Evolutionary conservation across 2,329 filamentous ascomycete genomes (phyloP).

Genomic region (Hypocreales sp.): DNA sequence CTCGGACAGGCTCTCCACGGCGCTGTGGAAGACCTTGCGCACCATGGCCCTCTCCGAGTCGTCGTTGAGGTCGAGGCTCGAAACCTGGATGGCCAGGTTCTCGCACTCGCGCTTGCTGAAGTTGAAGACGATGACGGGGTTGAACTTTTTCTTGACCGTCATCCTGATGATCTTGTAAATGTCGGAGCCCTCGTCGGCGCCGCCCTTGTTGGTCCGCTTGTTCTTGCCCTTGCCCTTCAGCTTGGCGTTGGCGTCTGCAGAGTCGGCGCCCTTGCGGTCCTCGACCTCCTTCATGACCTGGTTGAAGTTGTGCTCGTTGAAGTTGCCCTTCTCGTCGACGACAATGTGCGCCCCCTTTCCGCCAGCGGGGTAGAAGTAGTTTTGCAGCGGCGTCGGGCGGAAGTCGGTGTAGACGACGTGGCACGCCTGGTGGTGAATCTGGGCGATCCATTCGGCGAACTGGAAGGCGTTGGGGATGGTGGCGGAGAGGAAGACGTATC

Average conservation of each 20-base stretch:
- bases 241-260: conserved; percentile 63
- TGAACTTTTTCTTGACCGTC: conserved; percentile 96
- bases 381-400: conserved; percentile 86
- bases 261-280: conserved; percentile 73
- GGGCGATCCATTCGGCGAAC: conserved; percentile 98
- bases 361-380: conserved; percentile 92
- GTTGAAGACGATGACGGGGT: conserved; percentile 97
- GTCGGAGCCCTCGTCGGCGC: conserved; percentile 54
- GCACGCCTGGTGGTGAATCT: conserved; percentile 93
- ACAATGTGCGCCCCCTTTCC: conserved; percentile 87
- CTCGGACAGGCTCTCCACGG: conserved; percentile 82
- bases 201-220: conserved; percentile 82
- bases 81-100: conserved; percentile 75
- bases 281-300: conserved; percentile 86
- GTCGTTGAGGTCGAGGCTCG: conserved; percentile 82
- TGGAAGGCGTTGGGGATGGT: conserved; percentile 99
- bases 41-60: conserved; percentile 94
- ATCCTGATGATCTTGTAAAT: conserved; percentile 98
- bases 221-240: conserved; percentile 79
- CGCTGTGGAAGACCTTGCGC: conserved; percentile 81
- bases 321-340: conserved; percentile 91
- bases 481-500: conserved; percentile 94
- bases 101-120: conserved; percentile 98
- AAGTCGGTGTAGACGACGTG: conserved; percentile 99
- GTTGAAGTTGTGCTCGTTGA: conserved; percentile 95